Base-by-base conservation (phyloP, 495 filamentous ascomycete genomes). In the Lasiosphaeriaceae sp. region DNA sequence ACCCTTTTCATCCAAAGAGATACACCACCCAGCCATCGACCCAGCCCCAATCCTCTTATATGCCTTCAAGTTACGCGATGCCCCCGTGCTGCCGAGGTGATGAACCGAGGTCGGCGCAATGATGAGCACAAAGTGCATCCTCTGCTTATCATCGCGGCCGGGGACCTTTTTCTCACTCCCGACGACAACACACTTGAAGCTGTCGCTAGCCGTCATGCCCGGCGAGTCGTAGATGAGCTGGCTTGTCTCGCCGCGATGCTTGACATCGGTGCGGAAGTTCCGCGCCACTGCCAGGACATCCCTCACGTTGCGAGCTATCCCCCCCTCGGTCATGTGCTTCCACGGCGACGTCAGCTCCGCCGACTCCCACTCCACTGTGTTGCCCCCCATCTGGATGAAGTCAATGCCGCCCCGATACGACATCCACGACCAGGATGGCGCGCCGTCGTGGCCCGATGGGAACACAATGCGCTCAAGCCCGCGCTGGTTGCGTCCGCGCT, bases 391-490 rank as follows among this genome's bases (percentile, higher is more conserved):
- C 17, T 55, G 23, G 17, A 65, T 34, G 45, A 43, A 65, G 24
- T 49, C 47, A 48, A 66, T 66, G 6, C 24, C 57, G 9, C 64
- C 64, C 9, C 3, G 26, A 17, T 56, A 64, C 7, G 57, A 57
- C 64, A 64, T 66, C 61, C 60, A 66, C 17, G 64, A 66, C 64
- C 64, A 66, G 20, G 61, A 49, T 0, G 64, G 64, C 14, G 37
- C 37, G 37, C 37, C 61, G 1, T 52, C 61, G 22, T 20, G 14
- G 17, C 47, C 58, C 23, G 24, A 2, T 44, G 45, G 54, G 26
- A 58, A 56, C 2, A 20, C 11, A 23, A 58, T 55, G 26, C 45
- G n/a, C 23, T 17, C 24, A 7, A 67, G 23, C 2, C 54, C 4
- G 2, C 2, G 12, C 19, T 11, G n/a, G 17, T 35, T 31, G 20